Base-by-base conservation (phyloP, 495 filamentous ascomycete species). In the Neurospora hispaniola region DNA sequence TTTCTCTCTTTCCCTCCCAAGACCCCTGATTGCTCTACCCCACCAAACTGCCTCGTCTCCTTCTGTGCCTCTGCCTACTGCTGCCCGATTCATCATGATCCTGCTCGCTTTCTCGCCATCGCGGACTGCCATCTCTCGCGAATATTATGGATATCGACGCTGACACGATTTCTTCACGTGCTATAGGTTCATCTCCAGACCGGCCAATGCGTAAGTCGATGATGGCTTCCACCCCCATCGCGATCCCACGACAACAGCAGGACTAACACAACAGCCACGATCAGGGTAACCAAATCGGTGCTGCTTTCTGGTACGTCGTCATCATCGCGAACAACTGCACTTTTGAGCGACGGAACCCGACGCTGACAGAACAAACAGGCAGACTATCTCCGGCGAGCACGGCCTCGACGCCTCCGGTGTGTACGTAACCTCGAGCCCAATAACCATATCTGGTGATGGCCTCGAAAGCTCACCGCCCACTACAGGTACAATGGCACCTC, bases 211-310 rank as follows among this genome's bases (percentile, higher is more conserved):
- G 95, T 97, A 93, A 90, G 93, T 91, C 69, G 27, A 73, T 70
- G 44, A 70, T 59, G 54, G 69, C 70, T 69, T 38, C 2, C 27
- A 31, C 72, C 40, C 75, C 35, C 70, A 74, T 75, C 80, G 79
- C 75, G 4, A 69, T 69, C 46, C 54, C 54, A 59, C 72, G 40
- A 48, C 54, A 20, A 35, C 20, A 46, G 69, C 14, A 40, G 70
- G 40, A 71, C 72, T 80, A 75, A 72, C 80, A 84, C 76, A 78
- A 68, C 75, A 74, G 8, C 72, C 76, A 66, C 54, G 14, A 18
- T 72, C 81, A 97, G 92, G 96, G 96, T 90, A 98, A 99, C 92
- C 96, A 99, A 93, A 97, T 98, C 79, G 96, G 96, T 93, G 96
- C 96, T 87, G 96, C 96, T 84, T 99, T 99, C 91, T 99, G 96